These are phyloP conservation scores for Fusarium tupiense DNA, from an alignment of 2,329 filamentous ascomycete species.

Conservation along the genomic window DNA sequence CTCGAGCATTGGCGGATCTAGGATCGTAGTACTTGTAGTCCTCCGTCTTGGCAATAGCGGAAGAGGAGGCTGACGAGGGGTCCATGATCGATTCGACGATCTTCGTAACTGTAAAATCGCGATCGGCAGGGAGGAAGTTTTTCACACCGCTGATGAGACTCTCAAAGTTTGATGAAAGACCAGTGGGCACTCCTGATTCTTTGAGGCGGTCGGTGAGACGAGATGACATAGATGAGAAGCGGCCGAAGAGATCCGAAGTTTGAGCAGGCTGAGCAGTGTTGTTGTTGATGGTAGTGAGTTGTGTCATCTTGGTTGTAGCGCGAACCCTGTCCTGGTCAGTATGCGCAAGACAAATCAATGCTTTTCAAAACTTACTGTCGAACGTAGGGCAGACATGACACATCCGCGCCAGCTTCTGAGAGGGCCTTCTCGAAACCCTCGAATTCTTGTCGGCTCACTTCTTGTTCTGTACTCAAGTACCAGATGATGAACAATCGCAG, in stretches of 20 bases:
- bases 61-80: conserved; percentile 86
- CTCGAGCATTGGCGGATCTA: conserved; percentile 88
- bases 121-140: conserved; percentile 96
- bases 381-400: conserved; percentile 83
- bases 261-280: conserved; percentile 69
- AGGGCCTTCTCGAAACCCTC: conserved; percentile 87
- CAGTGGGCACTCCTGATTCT: conserved; percentile 80
- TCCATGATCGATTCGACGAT: conserved; percentile 99
- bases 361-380: conserved; percentile 69
- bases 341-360: neutral
- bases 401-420: conserved; percentile 77
- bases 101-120: conserved; percentile 95
- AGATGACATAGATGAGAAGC: conserved; percentile 90
- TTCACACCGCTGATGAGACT: conserved; percentile 95
- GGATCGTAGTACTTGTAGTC: conserved; percentile 98
- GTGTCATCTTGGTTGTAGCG: conserved; percentile 96
- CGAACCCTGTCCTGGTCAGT: conserved; percentile 70
- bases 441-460: conserved; percentile 84
- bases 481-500: conserved; percentile 95
- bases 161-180: conserved; percentile 83
- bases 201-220: conserved; percentile 94
- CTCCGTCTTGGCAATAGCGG: conserved; percentile 95
- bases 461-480: conserved; percentile 93
- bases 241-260: conserved; percentile 86
- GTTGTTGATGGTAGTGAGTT: conserved; percentile 90